Evolutionary conservation across 2,329 filamentous ascomycete species (phyloP).

Genomic region (Ilyonectria mors-panacis): DNA sequence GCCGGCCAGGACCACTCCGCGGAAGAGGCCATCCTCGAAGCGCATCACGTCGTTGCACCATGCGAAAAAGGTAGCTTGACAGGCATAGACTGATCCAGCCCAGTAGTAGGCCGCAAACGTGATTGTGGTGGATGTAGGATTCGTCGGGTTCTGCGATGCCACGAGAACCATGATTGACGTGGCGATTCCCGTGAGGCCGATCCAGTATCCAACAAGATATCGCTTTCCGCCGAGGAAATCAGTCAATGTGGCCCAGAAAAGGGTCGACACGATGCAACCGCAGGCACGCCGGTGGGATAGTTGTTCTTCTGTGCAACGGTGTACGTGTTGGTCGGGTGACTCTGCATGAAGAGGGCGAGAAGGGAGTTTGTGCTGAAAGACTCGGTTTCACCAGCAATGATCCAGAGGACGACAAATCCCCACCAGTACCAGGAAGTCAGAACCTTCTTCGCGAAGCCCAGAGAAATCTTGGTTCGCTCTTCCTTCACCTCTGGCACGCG

Average conservation of each 20-base stretch:
- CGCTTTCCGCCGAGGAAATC: conserved; percentile 75
- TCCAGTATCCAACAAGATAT: conserved; percentile 77
- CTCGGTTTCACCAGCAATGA: conserved; percentile 80
- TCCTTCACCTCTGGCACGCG: conserved; percentile 57
- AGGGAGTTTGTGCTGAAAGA: conserved; percentile 78
- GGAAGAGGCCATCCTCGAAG: conserved; percentile 73
- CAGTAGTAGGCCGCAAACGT: conserved; percentile 79
- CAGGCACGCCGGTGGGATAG: conserved; percentile 70
- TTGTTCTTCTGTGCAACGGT: conserved; percentile 67
- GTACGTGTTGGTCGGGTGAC: conserved; percentile 60
- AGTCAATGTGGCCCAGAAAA: conserved; percentile 79
- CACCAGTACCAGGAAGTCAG: conserved; percentile 75
- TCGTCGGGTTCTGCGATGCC: conserved; percentile 59
- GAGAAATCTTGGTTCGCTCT: conserved; percentile 61
- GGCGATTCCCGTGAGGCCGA: conserved; percentile 74
- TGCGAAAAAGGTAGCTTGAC: conserved; percentile 82
- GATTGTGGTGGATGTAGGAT: conserved; percentile 60
- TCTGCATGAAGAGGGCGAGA: conserved; percentile 65
- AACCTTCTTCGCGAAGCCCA: conserved; percentile 67
- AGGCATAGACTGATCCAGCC: conserved; percentile 79
- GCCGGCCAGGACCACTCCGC: conserved; percentile 77
- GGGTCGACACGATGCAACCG: conserved; percentile 70
- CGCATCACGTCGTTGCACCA: conserved; percentile 82
- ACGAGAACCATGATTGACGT: conserved; percentile 75
- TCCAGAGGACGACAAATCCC: conserved; percentile 77